A percentile compares a stretch with the other conserved stretches of the same genome.
Evolutionary conservation across 1,284 basidiomycete genomes (phyloP).

Genomic region (Sutorius eximius): DNA sequence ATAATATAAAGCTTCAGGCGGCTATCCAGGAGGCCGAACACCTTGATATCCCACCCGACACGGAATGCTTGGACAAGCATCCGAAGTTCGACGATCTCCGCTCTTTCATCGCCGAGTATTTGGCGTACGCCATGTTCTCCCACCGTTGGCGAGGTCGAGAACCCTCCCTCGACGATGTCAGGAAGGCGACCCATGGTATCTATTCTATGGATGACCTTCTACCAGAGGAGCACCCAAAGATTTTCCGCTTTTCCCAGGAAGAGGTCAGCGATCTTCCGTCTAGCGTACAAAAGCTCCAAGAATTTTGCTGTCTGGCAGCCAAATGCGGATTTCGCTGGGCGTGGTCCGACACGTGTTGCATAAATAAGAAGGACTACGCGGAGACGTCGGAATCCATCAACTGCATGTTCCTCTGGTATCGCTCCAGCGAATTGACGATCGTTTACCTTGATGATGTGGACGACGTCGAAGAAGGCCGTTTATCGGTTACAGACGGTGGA

Average conservation of each 20-base stretch:
- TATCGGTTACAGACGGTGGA: conserved; percentile 1
- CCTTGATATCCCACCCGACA: background rate
- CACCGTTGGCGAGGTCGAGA: conserved; percentile 23
- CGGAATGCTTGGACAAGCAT: conserved; percentile 4
- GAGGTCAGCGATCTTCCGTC: background rate
- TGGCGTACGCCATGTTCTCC: conserved; percentile 27
- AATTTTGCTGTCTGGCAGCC: conserved; percentile 22
- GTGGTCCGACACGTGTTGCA: conserved; percentile 30
- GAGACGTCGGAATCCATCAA: conserved; percentile 27
- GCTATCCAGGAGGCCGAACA: conserved; percentile 11
- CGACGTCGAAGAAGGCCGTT: conserved; percentile 14
- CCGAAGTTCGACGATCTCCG: conserved; percentile 9
- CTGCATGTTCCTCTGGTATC: conserved; percentile 29
- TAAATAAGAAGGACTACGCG: conserved; percentile 16
- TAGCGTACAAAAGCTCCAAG: conserved; percentile 22
- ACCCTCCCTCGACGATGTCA: conserved; percentile 14
- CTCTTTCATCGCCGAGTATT: conserved; percentile 17
- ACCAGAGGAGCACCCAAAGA: background rate
- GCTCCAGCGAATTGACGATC: conserved; percentile 21
- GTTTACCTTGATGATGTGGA: conserved; percentile 29
- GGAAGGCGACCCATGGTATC: conserved; percentile 9
- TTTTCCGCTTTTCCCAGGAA: background rate
- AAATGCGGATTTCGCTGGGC: conserved; percentile 27
- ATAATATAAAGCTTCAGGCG: conserved; percentile 8
- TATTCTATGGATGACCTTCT: conserved; percentile 10